A percentile compares a stretch with the other conserved stretches of the same genome.
Evolutionary conservation across 1,139 yeast genomes (phyloP).

Genomic region (Chernovozyma aurita): DNA sequence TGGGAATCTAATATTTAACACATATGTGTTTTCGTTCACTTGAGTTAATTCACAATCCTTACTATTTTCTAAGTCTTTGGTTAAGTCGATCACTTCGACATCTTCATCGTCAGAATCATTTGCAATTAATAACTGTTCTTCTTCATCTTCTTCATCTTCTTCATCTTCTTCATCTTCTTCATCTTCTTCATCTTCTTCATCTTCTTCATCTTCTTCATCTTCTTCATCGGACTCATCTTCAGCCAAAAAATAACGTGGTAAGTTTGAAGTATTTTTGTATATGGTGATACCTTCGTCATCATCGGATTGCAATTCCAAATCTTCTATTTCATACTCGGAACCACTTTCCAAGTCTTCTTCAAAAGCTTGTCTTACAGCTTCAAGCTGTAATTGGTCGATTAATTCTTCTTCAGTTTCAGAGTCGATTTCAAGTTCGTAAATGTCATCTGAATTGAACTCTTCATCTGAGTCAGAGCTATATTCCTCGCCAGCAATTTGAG

Average conservation of each 20-base stretch:
- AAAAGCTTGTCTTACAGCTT: constrained; percentile 37
- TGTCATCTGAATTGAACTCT: constrained; percentile 11
- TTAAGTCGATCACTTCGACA: constrained; percentile 36
- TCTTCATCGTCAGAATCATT: constrained; percentile 29
- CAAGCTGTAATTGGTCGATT: constrained; percentile 33
- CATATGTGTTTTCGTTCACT: constrained; percentile 37
- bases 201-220: constrained; percentile 21
- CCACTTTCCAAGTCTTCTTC: constrained; percentile 33
- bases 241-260: constrained; percentile 29
- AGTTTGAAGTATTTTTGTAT: constrained; percentile 39
- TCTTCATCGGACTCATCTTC: constrained; percentile 33
- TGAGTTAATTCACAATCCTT: constrained; percentile 44
- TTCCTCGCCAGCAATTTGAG: constrained; percentile 11
- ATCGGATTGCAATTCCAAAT: constrained; percentile 20
- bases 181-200: constrained; percentile 30
- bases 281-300: constrained; percentile 43
- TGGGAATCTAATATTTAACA: constrained; percentile 42
- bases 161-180: constrained; percentile 25
- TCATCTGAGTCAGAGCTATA: constrained; percentile 12
- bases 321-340: constrained; percentile 22
- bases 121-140: constrained; percentile 24
- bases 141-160: constrained; percentile 30
- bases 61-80: constrained; percentile 40
- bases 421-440: constrained; percentile 22
- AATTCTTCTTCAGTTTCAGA: constrained; percentile 31